These are phyloP conservation scores for Metschnikowia lachancei DNA, from an alignment of 805 yeast species.

Conservation along the genomic window DNA sequence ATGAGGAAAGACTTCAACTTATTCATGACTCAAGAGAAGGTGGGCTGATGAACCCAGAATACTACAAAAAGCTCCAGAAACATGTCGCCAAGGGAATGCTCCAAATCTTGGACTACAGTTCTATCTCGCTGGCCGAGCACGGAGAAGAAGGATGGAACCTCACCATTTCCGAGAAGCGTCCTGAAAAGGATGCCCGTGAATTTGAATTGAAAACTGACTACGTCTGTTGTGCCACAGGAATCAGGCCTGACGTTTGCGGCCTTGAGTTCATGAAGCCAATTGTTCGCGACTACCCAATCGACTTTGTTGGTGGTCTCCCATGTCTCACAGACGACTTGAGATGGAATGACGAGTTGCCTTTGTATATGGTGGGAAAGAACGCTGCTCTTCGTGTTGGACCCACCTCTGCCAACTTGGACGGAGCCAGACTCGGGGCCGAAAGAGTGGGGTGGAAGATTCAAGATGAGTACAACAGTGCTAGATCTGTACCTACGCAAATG, in stretches of 20 bases:
- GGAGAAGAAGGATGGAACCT: conserved; percentile 29
- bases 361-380: conserved; percentile 43
- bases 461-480: conserved; percentile 12
- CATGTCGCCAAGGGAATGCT: conserved; percentile 33
- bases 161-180: conserved; percentile 13
- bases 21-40: conserved; percentile 44
- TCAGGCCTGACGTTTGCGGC: conserved; percentile 27
- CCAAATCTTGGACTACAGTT: conserved; percentile 28
- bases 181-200: conserved; percentile 5
- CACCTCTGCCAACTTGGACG: conserved; percentile 46
- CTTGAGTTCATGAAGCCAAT: conserved; percentile 33
- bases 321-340: conserved; percentile 45
- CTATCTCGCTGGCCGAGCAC: conserved; percentile 27
- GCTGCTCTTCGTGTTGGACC: conserved; percentile 45
- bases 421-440: conserved; percentile 46
- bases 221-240: conserved; percentile 44
- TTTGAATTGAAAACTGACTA: conserved; percentile 24
- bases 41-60: conserved; percentile 47
- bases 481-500: not conserved
- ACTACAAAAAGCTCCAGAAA: conserved; percentile 30
- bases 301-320: conserved; percentile 37
- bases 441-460: conserved; percentile 41
- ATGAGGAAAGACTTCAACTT: conserved; percentile 41
- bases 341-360: conserved; percentile 39
- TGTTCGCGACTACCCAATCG: conserved; percentile 27